Percentiles rank a stretch among this genome's conserved stretches.
phyloP scores from a whole-genome alignment of 257 asterid genomes.

The Pogostemon cablin region DNA sequence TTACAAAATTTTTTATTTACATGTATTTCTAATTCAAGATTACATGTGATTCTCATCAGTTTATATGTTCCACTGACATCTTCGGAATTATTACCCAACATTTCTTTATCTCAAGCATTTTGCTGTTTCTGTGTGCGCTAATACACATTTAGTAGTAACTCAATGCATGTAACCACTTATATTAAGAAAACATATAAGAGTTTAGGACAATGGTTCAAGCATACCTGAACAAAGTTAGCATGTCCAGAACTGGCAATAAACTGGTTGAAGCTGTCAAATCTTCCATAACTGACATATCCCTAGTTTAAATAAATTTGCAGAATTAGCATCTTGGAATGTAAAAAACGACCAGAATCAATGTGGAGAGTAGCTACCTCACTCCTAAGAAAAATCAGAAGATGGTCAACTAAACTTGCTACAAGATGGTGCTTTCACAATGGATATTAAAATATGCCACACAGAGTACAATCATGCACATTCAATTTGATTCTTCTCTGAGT shows the following conservation, averaged over 20 bases:
- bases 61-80: background rate
- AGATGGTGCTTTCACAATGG: conserved; percentile 16
- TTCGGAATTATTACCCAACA: background rate
- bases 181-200: conserved; percentile 17
- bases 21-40: conserved; percentile 10
- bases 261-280: conserved; percentile 71
- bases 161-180: conserved; percentile 12
- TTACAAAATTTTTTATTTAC: background rate
- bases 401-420: conserved; percentile 14
- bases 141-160: conserved; percentile 15
- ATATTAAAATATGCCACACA: conserved; percentile 26
- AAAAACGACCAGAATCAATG: conserved; percentile 28
- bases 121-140: background rate
- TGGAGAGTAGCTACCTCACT: background rate
- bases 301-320: conserved; percentile 34
- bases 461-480: background rate
- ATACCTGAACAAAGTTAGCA: conserved; percentile 77
- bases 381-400: conserved; percentile 6
- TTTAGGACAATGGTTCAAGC: conserved; percentile 24
- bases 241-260: conserved; percentile 69
- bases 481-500: conserved; percentile 12
- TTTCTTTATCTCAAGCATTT: no score
- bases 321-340: conserved; percentile 32
- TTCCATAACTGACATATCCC: conserved; percentile 95
- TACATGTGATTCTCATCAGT: background rate